Base-by-base conservation (phyloP, 768 basidiomycete species). In the Amanita subjunquillea region DNA sequence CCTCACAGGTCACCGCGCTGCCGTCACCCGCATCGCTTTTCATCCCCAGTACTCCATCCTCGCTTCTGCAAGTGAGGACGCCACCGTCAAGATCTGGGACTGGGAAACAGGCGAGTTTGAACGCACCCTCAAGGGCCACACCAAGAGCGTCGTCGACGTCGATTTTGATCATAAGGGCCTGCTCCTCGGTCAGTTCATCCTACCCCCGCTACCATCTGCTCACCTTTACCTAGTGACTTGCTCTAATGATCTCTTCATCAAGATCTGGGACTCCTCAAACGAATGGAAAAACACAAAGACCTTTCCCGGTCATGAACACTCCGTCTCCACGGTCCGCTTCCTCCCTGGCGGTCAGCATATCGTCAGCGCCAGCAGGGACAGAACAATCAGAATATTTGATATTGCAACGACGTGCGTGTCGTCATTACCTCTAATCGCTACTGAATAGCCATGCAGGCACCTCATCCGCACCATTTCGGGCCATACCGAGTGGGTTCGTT, bases 31-130 rank as follows among this genome's bases (percentile, higher is more conserved):
- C 44, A 78, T 94, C 40, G 80, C 87, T 4, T 95, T 94, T 65
- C 93, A 94, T 63, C 91, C 91, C 0, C 75, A 82, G 44, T 94
- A 87, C 68, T 88, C 83, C 27, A 70, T 89, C 6, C 68, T 94
- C 41, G 92, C 87, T 20, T 87, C 84, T 37, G 89, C 89, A 12
- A 91, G 88, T 59, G 91, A 91, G 62, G 92, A 95, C 63, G 77
- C 89, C 48, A 92, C 83, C 1, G 77, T 94, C 58, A 94, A 94
- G 73, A 83, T 94, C 44, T 94, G 92, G 91, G 92, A 95, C 60
- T 95, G 91, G 91, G 92, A 95, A 65, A 86, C 87, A 29, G 92
- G 92, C 39, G 91, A 94, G 59, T 87, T 92, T 64, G 92, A 95
- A 67, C 71, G 90, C 57, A 94, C 92, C 8, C 67, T 94, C 54